Base-by-base conservation (phyloP, 2,329 filamentous ascomycete genomes). In the Colletotrichum sp. region DNA sequence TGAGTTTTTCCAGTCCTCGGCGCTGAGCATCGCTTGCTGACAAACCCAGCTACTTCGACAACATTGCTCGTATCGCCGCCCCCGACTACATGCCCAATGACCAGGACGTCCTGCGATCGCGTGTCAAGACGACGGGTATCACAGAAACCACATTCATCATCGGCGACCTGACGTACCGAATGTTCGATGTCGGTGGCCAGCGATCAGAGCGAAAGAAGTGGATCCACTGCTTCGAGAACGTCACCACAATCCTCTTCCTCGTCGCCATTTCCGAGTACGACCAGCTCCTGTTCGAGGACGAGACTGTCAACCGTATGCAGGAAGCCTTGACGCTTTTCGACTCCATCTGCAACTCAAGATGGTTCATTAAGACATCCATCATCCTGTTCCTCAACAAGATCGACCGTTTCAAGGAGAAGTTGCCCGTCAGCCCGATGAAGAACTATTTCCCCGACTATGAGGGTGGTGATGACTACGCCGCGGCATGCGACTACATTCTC, bases 171-270 rank as follows among this genome's bases (percentile, higher is more conserved):
- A 98, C 96, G 74, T 98, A 98, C 89, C 93, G 96, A 80, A 98
- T 98, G 96, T 98, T 98, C 87, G 96, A 98, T 82, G 96, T 98
- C 62, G 96, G 96, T 90, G 96, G 96, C 79, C 96, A 98, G 87
- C 92, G 96, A 85, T 98, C 95, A 8, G 96, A 98, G 88, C 93
- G 96, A 84, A 98, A 98, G 94, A 98, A 98, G 92, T 98, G 96
- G 96, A 98, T 98, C 81, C 96, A 98, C 89, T 98, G 96, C 89
- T 98, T 98, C 87, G 96, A 98, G 89, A 98, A 98, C 82, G 96
- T 98, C 82, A 98, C 96, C 10, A 98, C 96, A 12, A 98, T 98
- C 81, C 94, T 98, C 52, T 98, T 98, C 93, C 89, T 98, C 72
- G 96, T 98, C 80, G 96, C 96, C 86, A 98, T 98, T 81, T 98